phyloP scores from a whole-genome alignment of 139 green algal species.

The Spirogloea muscicola region DNA sequence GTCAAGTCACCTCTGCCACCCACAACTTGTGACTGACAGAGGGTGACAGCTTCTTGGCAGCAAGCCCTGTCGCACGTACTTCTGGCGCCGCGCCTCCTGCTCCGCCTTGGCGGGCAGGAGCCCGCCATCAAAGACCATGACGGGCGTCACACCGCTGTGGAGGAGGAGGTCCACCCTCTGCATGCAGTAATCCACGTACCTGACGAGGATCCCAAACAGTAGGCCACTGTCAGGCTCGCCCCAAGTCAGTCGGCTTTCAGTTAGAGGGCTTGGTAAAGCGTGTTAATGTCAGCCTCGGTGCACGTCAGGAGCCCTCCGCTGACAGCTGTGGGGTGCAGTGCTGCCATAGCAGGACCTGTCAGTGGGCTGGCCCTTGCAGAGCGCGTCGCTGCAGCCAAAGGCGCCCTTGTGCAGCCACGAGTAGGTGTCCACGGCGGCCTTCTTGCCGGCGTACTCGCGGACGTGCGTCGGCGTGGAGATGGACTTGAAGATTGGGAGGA shows the following conservation, averaged over 20 bases:
- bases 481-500: constrained; percentile 34
- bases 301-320: too few species aligned
- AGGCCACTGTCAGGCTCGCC: not conserved
- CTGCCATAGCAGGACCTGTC: too few species aligned
- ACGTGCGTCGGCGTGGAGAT: constrained; percentile 14
- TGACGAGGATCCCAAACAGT: not conserved
- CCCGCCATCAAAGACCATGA: constrained; percentile 93
- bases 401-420: constrained; percentile 88
- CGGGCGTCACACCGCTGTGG: constrained; percentile 66
- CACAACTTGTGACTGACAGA: too few species aligned
- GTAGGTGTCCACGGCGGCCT: constrained; percentile 89
- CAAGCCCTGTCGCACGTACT: too few species aligned
- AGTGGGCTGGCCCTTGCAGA: constrained; percentile 71
- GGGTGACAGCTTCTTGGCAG: too few species aligned
- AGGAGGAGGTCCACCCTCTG: constrained; percentile 70
- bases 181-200: constrained; percentile 86
- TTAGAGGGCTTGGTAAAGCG: not conserved
- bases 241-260: not conserved
- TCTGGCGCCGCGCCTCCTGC: constrained; percentile 72
- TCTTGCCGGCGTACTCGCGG: constrained; percentile 67
- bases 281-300: not conserved
- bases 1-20: too few species aligned
- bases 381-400: constrained; percentile 80
- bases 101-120: constrained; percentile 80
- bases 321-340: too few species aligned